Base-by-base conservation (phyloP, 441 rosid genomes). In the Capsella rubella region DNA sequence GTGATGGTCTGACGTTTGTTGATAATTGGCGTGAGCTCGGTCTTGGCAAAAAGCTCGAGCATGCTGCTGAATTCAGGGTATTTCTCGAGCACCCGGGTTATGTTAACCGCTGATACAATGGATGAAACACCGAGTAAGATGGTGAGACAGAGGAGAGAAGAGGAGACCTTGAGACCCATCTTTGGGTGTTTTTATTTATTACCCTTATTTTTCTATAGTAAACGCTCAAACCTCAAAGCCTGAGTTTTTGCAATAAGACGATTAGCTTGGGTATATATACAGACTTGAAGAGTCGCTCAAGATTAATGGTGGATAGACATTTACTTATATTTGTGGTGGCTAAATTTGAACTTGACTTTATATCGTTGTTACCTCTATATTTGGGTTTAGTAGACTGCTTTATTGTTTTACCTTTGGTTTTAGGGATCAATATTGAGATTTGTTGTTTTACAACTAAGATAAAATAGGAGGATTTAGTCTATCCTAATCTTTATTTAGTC, bases 1-100 rank as follows among this genome's bases (percentile, higher is more conserved):
- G 99, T 92, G 77, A 89, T 84, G 77, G 89, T 85, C 46, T 69
- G 80, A 32, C 89, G 88, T 43, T 55, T 56, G 82, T 84, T 89
- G 69, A 88, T 85, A 21, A 72, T 56, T 4, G 77, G 65, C 34
- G 71, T 74, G 37, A 94, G 81, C 51, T 82, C 81, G n/a, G 92
- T 80, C 59, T 81, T 67, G 28, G 64, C 56, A 2, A 94, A 82
- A 35, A 83, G 84, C 31, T 71, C 77, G 13, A 47, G 80, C 81
- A 94, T 87, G 68, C 64, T 75, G 59, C 78, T 67, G 62, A 77
- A 92, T 0, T 87, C 78, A 3, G 89, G 83, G 85, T 79, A 82
- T 6, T 56, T 57, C 10, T 52, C 64, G 18, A 94, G 97, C 21
- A 80, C 78, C 39, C 59, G 57, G 74, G 89, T 88, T 79, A 92